Evolutionary conservation across 2,329 filamentous ascomycete genomes (phyloP).

Genomic region (Bipolaris victoriae): DNA sequence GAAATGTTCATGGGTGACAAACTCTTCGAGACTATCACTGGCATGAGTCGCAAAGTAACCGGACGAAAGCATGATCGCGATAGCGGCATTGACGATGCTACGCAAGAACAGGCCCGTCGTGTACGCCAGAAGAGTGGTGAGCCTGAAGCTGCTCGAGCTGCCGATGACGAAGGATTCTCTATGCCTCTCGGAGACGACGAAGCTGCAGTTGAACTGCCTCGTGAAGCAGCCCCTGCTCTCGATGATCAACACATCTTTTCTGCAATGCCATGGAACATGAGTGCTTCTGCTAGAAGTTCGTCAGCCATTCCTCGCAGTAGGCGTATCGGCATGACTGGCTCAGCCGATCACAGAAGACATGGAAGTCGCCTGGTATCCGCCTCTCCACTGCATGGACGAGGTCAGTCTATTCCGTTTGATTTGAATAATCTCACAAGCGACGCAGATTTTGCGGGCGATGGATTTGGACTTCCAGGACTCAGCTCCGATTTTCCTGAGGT

Average conservation of each 20-base stretch:
- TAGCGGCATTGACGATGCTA: conserved; percentile 43
- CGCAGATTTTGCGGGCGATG: conserved; percentile 35
- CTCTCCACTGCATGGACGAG: conserved; percentile 66
- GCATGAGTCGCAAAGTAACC: conserved; percentile 37
- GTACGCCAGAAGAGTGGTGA: conserved; percentile 42
- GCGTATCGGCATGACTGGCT: conserved; percentile 51
- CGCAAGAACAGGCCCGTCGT: conserved; percentile 41
- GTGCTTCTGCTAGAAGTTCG: conserved; percentile 61
- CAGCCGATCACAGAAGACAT: conserved; percentile 43
- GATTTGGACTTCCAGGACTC: conserved; percentile 21
- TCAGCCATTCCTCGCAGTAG: conserved; percentile 49
- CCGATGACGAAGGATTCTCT: conserved; percentile 43
- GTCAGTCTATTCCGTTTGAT: conserved; percentile 38
- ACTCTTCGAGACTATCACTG: conserved; percentile 58
- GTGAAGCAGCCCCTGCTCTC: conserved; percentile 69
- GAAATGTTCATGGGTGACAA: conserved; percentile 63
- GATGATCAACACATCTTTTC: conserved; percentile 70
- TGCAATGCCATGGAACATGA: conserved; percentile 73
- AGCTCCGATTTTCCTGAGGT: conserved; percentile 28
- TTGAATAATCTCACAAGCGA: conserved; percentile 41
- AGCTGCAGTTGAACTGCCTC: conserved; percentile 74
- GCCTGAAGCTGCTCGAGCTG: conserved; percentile 45
- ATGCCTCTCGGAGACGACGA: conserved; percentile 50
- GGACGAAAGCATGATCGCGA: conserved; percentile 45
- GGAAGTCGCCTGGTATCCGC: conserved; percentile 63